Evolutionary conservation across 2,329 filamentous ascomycete genomes (phyloP), one percentile per base, ranked within the genome.

Genomic region (Fusarium succisae): DNA sequence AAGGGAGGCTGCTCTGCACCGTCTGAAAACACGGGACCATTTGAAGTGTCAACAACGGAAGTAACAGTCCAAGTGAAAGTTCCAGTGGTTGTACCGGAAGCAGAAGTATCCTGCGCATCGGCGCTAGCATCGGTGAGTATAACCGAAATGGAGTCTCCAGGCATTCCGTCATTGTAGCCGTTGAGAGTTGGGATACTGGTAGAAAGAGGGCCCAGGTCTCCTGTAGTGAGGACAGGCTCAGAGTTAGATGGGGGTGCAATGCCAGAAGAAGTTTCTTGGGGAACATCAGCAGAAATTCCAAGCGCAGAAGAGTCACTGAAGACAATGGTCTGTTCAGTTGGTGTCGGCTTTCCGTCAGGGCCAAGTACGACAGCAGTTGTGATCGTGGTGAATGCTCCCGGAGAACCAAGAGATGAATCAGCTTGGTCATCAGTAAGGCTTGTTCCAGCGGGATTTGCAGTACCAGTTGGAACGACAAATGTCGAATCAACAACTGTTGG

Each of bases 251-350:
- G 57, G 9, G 59, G 28, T 13, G 71, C 55, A n/a, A 76, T 66
- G 26, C 72, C 72, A 18, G 73, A 69, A 24, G 74, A 58, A 37
- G 67, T 70, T 43, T 66, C 73, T 35, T 75, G 59, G 1, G 76
- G 67, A 14, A 56, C 20, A 17, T 70, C 65, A 39, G 69, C 61
- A 18, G 76, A 70, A 45, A 70, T 45, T 17, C 69, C 76, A 56
- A 74, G 60, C 22, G 72, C 73, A 53, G 78, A 56, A 32, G 73
- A 72, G 53, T 75, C 77, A 17, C 75, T 73, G 32, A 81, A 67
- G 28, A 83, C 71, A 37, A 83, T 72, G 18, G 81, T 82, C 50
- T 82, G 77, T 15, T 81, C 77, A 35, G 79, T 75, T 30, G 81
- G 74, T 20, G 82, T 82, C 5, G 73, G 69, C 20, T 77, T 63